These are phyloP conservation scores for Tuber microsphaerosporum DNA, from an alignment of 495 filamentous ascomycete species.

Conservation along the genomic window DNA sequence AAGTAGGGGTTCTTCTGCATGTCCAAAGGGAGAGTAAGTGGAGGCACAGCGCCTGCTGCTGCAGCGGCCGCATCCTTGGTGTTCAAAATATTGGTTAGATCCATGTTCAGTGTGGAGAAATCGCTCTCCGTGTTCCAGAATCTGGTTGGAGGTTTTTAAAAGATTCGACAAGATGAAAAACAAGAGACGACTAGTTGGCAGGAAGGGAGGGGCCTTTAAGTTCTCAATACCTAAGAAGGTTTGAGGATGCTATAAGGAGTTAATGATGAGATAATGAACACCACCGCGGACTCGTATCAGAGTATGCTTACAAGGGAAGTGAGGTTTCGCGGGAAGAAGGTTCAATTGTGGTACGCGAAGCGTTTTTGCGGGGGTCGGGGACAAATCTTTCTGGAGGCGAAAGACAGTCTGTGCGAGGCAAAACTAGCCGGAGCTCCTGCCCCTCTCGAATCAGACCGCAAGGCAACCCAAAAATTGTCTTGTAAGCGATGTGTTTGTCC, in stretches of 20 bases:
- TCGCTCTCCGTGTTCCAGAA: neutral
- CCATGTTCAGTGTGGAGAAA: conserved; percentile 23
- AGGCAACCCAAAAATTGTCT: conserved; percentile 27
- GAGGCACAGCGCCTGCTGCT: conserved; percentile 25
- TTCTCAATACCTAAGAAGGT: neutral
- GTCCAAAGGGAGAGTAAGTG: conserved; percentile 33
- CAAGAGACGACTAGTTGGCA: neutral
- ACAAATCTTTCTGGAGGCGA: conserved; percentile 24
- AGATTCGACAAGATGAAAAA: neutral
- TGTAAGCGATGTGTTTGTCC: conserved; percentile 36
- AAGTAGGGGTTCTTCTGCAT: conserved; percentile 35
- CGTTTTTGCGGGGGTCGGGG: neutral
- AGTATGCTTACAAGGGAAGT: conserved; percentile 1
- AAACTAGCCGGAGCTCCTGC: conserved; percentile 32
- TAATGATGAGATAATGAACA: neutral
- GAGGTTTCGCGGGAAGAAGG: neutral
- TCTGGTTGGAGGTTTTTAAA: neutral
- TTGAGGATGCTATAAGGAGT: neutral
- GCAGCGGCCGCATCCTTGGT: conserved; percentile 38
- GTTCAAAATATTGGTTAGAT: conserved; percentile 42
- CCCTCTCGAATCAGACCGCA: conserved; percentile 27
- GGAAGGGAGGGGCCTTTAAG: neutral
- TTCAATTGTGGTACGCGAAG: conserved; percentile 4
- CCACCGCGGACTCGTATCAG: neutral
- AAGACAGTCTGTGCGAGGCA: conserved; percentile 29